A percentile compares a stretch with the other conserved stretches of the same genome.
Evolutionary conservation across 129 eudicot species (phyloP).

Genomic region (Cynara cardunculus): DNA sequence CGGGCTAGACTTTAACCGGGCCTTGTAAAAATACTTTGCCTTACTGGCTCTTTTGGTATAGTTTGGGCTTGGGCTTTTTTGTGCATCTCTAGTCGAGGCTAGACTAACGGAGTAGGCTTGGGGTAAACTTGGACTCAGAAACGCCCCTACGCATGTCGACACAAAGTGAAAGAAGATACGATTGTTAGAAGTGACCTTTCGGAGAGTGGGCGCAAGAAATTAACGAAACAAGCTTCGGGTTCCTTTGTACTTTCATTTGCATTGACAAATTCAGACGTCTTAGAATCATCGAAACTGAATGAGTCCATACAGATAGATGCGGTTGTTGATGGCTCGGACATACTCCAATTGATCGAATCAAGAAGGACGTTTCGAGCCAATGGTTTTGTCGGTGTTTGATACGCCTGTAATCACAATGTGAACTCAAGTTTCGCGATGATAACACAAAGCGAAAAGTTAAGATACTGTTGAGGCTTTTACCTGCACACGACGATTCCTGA

Average conservation of each 20-base stretch:
- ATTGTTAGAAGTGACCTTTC: slow-evolving; percentile 54
- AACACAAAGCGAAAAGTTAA: background rate
- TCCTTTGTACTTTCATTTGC: slow-evolving; percentile 48
- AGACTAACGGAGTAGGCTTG: too few species aligned
- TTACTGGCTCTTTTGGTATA: too few species aligned
- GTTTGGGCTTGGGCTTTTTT: too few species aligned
- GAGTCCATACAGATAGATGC: slow-evolving; percentile 71
- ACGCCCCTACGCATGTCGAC: background rate
- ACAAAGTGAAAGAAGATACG: background rate
- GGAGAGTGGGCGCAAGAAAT: slow-evolving; percentile 61
- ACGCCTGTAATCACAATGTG: slow-evolving; percentile 37
- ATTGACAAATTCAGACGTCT: slow-evolving; percentile 28
- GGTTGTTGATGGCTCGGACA: slow-evolving; percentile 74
- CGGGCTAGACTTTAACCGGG: too few species aligned
- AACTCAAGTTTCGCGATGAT: slow-evolving; percentile 1
- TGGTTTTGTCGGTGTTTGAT: slow-evolving; percentile 61
- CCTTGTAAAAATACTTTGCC: too few species aligned
- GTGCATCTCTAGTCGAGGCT: too few species aligned
- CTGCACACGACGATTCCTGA: slow-evolving; percentile 81
- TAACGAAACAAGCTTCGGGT: slow-evolving; percentile 51
- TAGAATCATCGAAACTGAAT: slow-evolving; percentile 34
- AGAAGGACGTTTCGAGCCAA: slow-evolving; percentile 67
- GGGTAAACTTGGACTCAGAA: too few species aligned
- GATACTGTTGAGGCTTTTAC: slow-evolving; percentile 21
- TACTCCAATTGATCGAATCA: slow-evolving; percentile 81